A percentile compares a stretch with the other conserved stretches of the same genome.
These are phyloP conservation scores for Erucastrum elatum DNA, from an alignment of 345 rosid genomes.

Conservation along the genomic window DNA sequence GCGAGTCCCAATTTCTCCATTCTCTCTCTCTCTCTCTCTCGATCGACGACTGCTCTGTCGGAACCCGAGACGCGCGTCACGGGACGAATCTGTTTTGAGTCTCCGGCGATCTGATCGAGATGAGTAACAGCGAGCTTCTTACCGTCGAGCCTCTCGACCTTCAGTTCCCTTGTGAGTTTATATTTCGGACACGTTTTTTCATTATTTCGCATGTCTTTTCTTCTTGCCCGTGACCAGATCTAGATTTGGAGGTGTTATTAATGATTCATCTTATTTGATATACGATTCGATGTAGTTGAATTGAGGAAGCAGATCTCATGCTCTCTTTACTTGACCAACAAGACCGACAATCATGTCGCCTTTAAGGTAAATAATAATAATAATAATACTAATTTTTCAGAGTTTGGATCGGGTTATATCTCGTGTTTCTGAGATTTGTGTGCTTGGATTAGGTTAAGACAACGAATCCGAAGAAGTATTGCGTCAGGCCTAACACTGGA, in stretches of 20 bases:
- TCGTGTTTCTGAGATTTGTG: neutral
- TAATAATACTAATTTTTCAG: neutral
- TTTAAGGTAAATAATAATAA: slow-evolving; percentile 58
- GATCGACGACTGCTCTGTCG: neutral
- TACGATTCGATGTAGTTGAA: slow-evolving; percentile 54
- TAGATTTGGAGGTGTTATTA: neutral
- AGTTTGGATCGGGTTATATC: neutral
- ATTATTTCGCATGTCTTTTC: neutral
- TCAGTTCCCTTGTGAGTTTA: slow-evolving; percentile 74
- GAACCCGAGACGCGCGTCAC: slow-evolving; percentile 31
- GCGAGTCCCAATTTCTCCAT: slow-evolving; percentile 25
- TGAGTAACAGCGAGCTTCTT: slow-evolving; percentile 71
- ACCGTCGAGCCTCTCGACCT: slow-evolving; percentile 73
- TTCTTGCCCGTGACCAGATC: slow-evolving; percentile 21
- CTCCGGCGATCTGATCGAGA: slow-evolving; percentile 38
- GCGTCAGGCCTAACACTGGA: slow-evolving; percentile 86
- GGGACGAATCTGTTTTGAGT: slow-evolving; percentile 17
- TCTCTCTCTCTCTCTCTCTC: slow-evolving; percentile 26
- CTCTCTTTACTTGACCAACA: slow-evolving; percentile 76
- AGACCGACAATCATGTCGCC: slow-evolving; percentile 69
- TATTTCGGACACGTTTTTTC: slow-evolving; percentile 28
- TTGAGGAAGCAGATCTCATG: slow-evolving; percentile 87
- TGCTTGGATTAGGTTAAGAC: slow-evolving; percentile 66
- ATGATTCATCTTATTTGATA: neutral
- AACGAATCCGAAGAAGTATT: slow-evolving; percentile 83